Base-by-base conservation (phyloP, 192 early-diverging fungal genomes). In the Linnemannia elongata region DNA sequence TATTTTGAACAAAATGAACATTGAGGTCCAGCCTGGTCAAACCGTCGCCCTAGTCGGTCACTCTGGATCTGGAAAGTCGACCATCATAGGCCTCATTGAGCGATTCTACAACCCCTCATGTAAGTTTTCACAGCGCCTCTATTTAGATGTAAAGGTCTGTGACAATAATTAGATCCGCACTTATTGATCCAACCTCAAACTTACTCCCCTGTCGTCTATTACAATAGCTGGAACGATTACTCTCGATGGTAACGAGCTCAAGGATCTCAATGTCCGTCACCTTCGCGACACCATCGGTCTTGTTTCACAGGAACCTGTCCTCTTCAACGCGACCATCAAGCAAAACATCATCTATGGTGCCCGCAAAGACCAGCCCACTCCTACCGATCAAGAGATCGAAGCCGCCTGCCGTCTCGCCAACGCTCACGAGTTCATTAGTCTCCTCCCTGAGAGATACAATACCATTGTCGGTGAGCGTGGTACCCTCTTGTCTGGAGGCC, bases 241-340 rank as follows among this genome's bases (percentile, higher is more conserved):
- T 27, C 68, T 99, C 15, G 98, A 98, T 90, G 97, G 95, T 47
- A 83, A 89, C 27, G 90, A 97, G 74, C 89, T 97, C 75, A 93
- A 91, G 76, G 92, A 95, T 70, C 91, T 94, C 81, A 97, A 98
- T 70, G 90, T 98, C 45, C 84, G 91, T 38, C 98, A 95, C 92
- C 88, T 98, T 52, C 94, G 98, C 30, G 90, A 91, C 75, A 94
- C 96, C 72, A 96, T 99, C 72, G 98, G 97, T 49, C 91, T 98
- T 38, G 97, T 98, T 75, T 91, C 93, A 69, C 97, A 97, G 91
- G 97, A 97, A 84, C 98, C 97, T 2, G 94, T 98, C 49, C 92
- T 99, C 60, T 98, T 98, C 86, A 94, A 89, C 71, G 90, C 89
- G 22, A 92, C 81, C 71, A 95, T 99, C 76, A 90, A 91, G 76